phyloP scores from a whole-genome alignment of 1,284 basidiomycete genomes.

The Ganoderma multipileum region DNA sequence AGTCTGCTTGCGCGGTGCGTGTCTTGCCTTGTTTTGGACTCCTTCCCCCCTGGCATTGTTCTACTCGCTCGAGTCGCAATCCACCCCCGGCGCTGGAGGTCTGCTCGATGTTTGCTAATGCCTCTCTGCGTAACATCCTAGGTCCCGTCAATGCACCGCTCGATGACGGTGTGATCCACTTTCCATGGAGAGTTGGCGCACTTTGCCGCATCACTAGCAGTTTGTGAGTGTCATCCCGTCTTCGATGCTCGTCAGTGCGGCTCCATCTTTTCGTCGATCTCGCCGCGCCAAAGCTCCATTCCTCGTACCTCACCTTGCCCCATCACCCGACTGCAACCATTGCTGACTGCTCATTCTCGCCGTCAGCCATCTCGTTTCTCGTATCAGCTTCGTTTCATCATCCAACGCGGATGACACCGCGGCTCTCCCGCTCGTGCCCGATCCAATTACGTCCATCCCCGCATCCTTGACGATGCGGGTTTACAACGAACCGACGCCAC shows the following conservation, averaged over 20 bases:
- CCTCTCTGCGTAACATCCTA: background rate
- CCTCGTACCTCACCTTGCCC: background rate
- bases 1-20: conserved; percentile 2
- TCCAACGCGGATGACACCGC: no score
- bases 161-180: background rate
- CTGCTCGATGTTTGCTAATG: background rate
- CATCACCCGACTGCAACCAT: background rate
- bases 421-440: no score
- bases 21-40: background rate
- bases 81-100: background rate
- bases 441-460: no score
- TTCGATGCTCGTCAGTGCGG: background rate
- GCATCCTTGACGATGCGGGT: no score
- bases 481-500: no score
- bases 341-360: background rate
- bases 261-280: background rate
- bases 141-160: background rate
- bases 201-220: background rate
- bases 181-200: background rate
- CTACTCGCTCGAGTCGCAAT: background rate
- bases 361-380: background rate
- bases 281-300: background rate
- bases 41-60: background rate
- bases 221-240: background rate
- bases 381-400: background rate